Base-by-base conservation (phyloP, 176 grass and related monocot genomes). In the Eleusine coracana region DNA sequence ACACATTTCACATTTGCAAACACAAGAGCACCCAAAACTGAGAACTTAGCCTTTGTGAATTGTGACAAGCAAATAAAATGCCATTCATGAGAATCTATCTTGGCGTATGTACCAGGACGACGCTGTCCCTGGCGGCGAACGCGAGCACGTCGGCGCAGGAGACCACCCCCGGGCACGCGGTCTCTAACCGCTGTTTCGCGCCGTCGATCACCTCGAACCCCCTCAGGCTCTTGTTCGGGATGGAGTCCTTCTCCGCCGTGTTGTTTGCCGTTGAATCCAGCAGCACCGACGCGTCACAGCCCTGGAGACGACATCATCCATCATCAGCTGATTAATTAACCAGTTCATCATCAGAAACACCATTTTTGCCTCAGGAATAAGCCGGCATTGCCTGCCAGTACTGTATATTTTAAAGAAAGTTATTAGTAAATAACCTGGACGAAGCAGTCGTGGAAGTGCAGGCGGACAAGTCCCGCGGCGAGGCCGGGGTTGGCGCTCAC, bases 361-460 rank as follows among this genome's bases (percentile, higher is more conserved):
- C 8, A 46, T 46, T 46, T 0, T 56, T 17, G 21, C 52, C 17
- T 21, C 55, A 60, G 2, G 21, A 60, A 23, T 21, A 60, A 60
- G 7, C 9, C 71, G 59, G 75, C 83, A 79, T 74, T 79, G 86
- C n/a, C 84, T 58, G n/a, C 80, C 1, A 89, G 5, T 58, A 5
- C 7, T 10, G n/a, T 58, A 62, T 14, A 7, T 58, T 8, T 25
- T 25, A 25, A 62, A 11, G 9, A 62, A 28, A 28, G 59, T 7
- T 31, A 4, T 5, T 5, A 23, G 5, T 34, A 34, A 2, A 34
- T 34, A n/a, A 89, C 88, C 42, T 56, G 74, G 50, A 97, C 92
- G 21, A 97, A 94, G 69, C 94, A 97, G 29, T 97, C 94, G 38
- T 94, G 94, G 81, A 97, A 92, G 73, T 94, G 89, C 41, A 97